Percentiles rank a stretch among this genome's conserved stretches.
phyloP scores from a whole-genome alignment of 371 early-diverging fungal genomes.

The Mucor velutinosus region DNA sequence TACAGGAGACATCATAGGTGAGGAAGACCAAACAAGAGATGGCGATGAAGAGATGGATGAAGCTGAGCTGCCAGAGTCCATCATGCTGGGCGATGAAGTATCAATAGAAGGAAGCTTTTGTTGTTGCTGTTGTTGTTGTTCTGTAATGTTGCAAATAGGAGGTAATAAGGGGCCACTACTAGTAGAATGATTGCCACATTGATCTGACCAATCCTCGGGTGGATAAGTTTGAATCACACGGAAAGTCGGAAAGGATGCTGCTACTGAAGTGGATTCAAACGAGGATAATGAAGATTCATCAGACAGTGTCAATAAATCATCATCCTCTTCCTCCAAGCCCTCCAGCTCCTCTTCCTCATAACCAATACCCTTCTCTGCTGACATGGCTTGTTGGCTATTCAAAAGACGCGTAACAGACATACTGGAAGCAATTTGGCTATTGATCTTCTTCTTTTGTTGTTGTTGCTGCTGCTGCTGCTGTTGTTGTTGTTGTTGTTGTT shows the following conservation, averaged over 20 bases:
- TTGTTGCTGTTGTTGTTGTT: not conserved
- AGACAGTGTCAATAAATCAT: not conserved
- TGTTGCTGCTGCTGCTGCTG: not conserved
- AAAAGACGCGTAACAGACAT: conserved; percentile 39
- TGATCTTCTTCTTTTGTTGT: not conserved
- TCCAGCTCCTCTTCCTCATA: conserved; percentile 5
- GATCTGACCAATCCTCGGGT: not conserved
- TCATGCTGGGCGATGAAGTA: not conserved
- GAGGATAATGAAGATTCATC: conserved; percentile 1
- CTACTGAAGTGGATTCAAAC: conserved; percentile 23
- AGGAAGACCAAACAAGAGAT: not conserved
- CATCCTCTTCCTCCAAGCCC: not conserved
- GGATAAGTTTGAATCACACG: conserved; percentile 34
- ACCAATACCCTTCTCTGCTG: not conserved
- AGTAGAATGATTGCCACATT: not conserved
- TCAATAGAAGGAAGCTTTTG: not conserved
- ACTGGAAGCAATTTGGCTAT: conserved; percentile 15
- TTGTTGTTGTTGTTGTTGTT: not conserved
- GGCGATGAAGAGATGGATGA: not conserved
- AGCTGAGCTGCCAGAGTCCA: not conserved
- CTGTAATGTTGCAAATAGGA: not conserved
- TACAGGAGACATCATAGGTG: conserved; percentile 9
- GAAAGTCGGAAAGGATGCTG: conserved; percentile 32
- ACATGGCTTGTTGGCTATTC: conserved; percentile 15
- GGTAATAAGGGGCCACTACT: conserved; percentile 1